Evolutionary conservation across 179 eudicot species (phyloP).

Genomic region (Patellifolia procumbens): DNA sequence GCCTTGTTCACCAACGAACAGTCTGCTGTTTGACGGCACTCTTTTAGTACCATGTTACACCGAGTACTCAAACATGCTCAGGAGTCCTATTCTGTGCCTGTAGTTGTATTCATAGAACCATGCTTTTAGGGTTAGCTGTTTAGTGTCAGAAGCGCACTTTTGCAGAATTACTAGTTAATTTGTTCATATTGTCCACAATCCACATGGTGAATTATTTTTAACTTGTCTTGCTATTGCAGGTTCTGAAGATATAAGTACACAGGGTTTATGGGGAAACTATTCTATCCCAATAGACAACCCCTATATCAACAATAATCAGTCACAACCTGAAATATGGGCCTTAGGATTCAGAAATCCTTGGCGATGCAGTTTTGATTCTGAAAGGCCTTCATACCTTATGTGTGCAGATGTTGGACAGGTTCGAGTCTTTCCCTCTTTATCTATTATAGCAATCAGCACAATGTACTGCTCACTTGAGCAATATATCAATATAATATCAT

Average conservation of each 20-base stretch:
- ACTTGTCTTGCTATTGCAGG: slow-evolving; percentile 38
- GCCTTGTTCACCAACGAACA: too few relatives aligned
- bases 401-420: slow-evolving; percentile 90
- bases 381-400: slow-evolving; percentile 77
- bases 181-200: neutral
- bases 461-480: neutral
- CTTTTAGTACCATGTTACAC: neutral
- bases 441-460: neutral
- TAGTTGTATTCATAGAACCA: neutral
- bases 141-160: neutral
- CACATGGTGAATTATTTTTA: neutral
- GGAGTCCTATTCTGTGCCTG: neutral
- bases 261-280: slow-evolving; percentile 84
- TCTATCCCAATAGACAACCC: slow-evolving; percentile 89
- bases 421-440: slow-evolving; percentile 14
- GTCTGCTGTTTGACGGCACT: neutral
- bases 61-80: neutral
- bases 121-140: neutral
- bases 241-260: slow-evolving; percentile 44
- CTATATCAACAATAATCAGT: slow-evolving; percentile 47
- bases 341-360: slow-evolving; percentile 81
- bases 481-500: neutral
- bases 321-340: slow-evolving; percentile 85
- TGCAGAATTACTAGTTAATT: neutral
- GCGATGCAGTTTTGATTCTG: slow-evolving; percentile 85